A percentile compares a stretch with the other conserved stretches of the same genome.
Evolutionary conservation across 768 basidiomycete genomes (phyloP).

Genomic region (Kockovaella imperatae): DNA sequence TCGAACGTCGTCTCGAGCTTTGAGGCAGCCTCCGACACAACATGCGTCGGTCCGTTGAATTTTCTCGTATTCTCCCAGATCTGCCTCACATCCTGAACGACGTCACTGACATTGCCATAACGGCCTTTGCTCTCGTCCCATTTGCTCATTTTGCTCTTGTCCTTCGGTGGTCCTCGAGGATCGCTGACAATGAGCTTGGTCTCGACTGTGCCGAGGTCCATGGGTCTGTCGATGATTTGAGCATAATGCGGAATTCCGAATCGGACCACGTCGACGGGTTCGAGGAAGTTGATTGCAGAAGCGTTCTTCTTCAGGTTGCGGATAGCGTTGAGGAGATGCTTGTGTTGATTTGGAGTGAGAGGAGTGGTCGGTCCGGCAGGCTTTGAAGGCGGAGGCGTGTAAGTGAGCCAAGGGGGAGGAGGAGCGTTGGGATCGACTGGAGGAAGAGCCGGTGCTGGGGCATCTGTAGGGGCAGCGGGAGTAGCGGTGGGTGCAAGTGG

Average conservation of each 20-base stretch:
- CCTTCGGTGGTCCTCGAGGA: slow-evolving; percentile 54
- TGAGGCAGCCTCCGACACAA: slow-evolving; percentile 68
- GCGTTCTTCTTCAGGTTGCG: slow-evolving; percentile 78
- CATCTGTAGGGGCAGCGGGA: slow-evolving; percentile 16
- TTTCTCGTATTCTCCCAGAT: slow-evolving; percentile 80
- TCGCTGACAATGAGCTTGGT: slow-evolving; percentile 74
- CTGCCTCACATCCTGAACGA: slow-evolving; percentile 72
- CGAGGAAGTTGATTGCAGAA: slow-evolving; percentile 70
- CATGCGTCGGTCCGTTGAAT: slow-evolving; percentile 90
- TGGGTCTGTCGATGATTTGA: slow-evolving; percentile 76
- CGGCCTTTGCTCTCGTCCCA: slow-evolving; percentile 39
- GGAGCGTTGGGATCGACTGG: slow-evolving; percentile 8
- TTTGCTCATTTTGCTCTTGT: slow-evolving; percentile 34
- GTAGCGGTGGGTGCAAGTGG: slow-evolving; percentile 1
- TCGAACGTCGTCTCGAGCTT: slow-evolving; percentile 77
- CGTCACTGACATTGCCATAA: slow-evolving; percentile 69
- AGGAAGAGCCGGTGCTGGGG: slow-evolving; percentile 14
- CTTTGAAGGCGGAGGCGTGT: slow-evolving; percentile 32
- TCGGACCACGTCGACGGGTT: slow-evolving; percentile 79
- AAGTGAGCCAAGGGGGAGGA: slow-evolving; percentile 23
- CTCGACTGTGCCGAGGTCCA: slow-evolving; percentile 91
- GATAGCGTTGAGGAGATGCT: slow-evolving; percentile 68
- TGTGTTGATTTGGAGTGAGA: slow-evolving; percentile 63
- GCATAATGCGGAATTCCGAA: slow-evolving; percentile 69
- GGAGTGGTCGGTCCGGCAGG: slow-evolving; percentile 38